These are phyloP conservation scores for Aspergillus steynii DNA, from an alignment of 495 filamentous ascomycete genomes.

Conservation along the genomic window DNA sequence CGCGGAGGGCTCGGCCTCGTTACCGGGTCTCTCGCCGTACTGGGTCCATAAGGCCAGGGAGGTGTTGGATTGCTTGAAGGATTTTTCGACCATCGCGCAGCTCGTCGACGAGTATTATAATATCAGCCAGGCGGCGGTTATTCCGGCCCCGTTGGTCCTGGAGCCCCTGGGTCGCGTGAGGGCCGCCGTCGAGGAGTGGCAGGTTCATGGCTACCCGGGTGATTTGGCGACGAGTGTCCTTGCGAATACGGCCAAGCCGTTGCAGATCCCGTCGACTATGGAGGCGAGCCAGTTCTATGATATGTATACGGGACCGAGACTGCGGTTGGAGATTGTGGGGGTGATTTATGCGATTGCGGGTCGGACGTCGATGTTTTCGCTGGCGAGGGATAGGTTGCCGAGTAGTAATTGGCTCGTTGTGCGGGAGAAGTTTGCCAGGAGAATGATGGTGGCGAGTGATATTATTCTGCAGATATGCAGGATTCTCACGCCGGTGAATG, in stretches of 20 bases:
- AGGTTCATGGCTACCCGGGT: not conserved
- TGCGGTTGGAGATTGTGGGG: slow-evolving; percentile 35
- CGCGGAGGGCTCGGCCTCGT: not conserved
- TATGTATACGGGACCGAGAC: slow-evolving; percentile 23
- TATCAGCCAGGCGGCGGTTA: slow-evolving; percentile 25
- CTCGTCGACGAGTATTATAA: slow-evolving; percentile 30
- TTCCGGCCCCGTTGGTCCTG: slow-evolving; percentile 26
- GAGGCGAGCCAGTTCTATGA: slow-evolving; percentile 24
- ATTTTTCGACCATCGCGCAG: slow-evolving; percentile 21
- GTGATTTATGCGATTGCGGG: slow-evolving; percentile 31
- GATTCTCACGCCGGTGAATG: slow-evolving; percentile 32
- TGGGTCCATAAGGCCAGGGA: slow-evolving; percentile 29
- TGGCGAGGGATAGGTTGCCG: slow-evolving; percentile 19
- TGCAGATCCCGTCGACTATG: slow-evolving; percentile 18
- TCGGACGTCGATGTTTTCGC: slow-evolving; percentile 26
- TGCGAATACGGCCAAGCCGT: slow-evolving; percentile 26
- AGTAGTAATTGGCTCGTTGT: slow-evolving; percentile 2
- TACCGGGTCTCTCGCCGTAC: slow-evolving; percentile 22
- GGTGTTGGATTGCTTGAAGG: slow-evolving; percentile 18
- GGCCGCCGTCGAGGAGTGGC: slow-evolving; percentile 15
- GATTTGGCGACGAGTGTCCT: slow-evolving; percentile 19
- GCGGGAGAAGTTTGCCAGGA: slow-evolving; percentile 23
- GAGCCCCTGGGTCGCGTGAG: slow-evolving; percentile 20
- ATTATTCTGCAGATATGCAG: slow-evolving; percentile 30
- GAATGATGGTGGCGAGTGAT: slow-evolving; percentile 31